Evolutionary conservation across 257 asterid genomes (phyloP).

Genomic region (Agastache rugosa): DNA sequence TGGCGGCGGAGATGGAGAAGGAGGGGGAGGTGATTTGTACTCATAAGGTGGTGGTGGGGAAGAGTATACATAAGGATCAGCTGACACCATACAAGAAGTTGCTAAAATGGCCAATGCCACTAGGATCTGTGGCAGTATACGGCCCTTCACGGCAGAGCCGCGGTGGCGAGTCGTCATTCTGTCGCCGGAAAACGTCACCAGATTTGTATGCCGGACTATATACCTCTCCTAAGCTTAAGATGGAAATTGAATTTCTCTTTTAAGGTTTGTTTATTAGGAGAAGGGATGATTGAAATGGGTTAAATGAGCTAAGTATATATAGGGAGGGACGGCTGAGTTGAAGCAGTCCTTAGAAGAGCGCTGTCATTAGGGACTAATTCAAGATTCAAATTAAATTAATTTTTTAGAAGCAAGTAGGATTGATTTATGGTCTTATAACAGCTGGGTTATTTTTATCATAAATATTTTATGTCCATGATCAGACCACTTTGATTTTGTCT

Average conservation of each 20-base stretch:
- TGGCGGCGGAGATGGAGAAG: constrained; percentile 42
- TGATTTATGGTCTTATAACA: constrained; percentile 30
- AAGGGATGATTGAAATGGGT: constrained; percentile 37
- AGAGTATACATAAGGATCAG: constrained; percentile 52
- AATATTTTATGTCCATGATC: constrained; percentile 18
- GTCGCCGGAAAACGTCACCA: constrained; percentile 38
- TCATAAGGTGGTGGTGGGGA: constrained; percentile 44
- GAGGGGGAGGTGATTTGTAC: constrained; percentile 59
- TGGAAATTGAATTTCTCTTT: neutral
- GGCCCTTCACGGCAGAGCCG: constrained; percentile 49
- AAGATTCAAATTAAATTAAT: constrained; percentile 33
- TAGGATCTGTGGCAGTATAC: constrained; percentile 45
- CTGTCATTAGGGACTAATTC: constrained; percentile 47
- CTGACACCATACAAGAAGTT: constrained; percentile 49
- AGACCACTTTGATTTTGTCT: constrained; percentile 31
- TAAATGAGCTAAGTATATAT: constrained; percentile 41
- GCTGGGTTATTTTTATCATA: constrained; percentile 40
- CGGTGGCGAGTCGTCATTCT: constrained; percentile 49
- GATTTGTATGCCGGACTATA: neutral
- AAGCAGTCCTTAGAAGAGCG: constrained; percentile 42
- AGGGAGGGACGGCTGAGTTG: constrained; percentile 19
- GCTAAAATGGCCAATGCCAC: constrained; percentile 65
- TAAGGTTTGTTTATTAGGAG: constrained; percentile 24
- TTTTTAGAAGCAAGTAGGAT: neutral
- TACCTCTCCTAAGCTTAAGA: neutral